Percentiles rank a stretch among this genome's conserved stretches.
Conservation (phyloP, 768 basidiomycete genomes). For the Amanita inopinata region DNA sequence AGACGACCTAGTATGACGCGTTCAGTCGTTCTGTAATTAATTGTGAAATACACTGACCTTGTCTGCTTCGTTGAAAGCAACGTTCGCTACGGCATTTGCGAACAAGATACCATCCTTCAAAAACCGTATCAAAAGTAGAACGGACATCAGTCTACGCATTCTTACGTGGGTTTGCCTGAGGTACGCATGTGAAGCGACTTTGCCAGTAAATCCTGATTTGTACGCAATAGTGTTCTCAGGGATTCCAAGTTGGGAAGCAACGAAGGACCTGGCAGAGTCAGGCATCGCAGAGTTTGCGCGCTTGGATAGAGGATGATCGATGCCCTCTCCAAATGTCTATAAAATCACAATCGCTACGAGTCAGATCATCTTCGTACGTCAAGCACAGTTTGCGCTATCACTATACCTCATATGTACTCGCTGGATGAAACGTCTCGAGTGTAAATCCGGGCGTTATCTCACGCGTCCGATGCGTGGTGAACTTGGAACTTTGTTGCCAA, state of each 20-base stretch:
- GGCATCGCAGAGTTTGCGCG: background rate
- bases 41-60: background rate
- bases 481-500: background rate
- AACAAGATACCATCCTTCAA: conserved; percentile 5
- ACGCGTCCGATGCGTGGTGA: background rate
- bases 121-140: background rate
- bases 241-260: background rate
- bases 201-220: background rate
- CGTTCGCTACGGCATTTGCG: conserved; percentile 4
- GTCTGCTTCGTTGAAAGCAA: no score
- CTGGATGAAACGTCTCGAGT: conserved; percentile 3
- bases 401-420: conserved; percentile 1
- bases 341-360: background rate
- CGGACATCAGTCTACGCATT: background rate
- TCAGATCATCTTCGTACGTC: background rate
- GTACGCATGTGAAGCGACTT: background rate
- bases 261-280: background rate
- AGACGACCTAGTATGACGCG: conserved; percentile 19
- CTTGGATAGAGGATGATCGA: background rate
- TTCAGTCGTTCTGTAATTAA: background rate
- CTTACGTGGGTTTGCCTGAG: background rate
- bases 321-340: no score
- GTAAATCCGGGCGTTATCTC: background rate
- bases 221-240: background rate
- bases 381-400: background rate